These are phyloP conservation scores for Aspergillus haitiensis DNA, from an alignment of 495 filamentous ascomycete species.

Conservation along the genomic window DNA sequence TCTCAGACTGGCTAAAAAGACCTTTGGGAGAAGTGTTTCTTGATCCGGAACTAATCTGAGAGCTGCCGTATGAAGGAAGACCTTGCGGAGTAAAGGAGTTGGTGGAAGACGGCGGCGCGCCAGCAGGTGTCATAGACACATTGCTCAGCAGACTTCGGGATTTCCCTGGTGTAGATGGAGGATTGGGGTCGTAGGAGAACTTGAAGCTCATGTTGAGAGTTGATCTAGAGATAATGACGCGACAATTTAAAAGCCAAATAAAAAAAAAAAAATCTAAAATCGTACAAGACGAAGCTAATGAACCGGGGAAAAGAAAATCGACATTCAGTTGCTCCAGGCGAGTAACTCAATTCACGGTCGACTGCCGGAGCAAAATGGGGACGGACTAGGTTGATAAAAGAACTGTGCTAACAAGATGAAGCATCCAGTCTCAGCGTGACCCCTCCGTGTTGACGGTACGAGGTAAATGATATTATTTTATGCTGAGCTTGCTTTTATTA, in stretches of 20 bases:
- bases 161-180: conserved; percentile 46
- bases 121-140: conserved; percentile 76
- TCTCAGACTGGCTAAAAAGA: conserved; percentile 42
- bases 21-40: conserved; percentile 37
- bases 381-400: too few relatives aligned
- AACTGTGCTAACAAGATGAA: too few relatives aligned
- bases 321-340: background rate
- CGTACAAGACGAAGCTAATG: background rate
- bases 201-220: conserved; percentile 41
- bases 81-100: conserved; percentile 75
- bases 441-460: too few relatives aligned
- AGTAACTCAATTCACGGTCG: background rate
- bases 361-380: too few relatives aligned
- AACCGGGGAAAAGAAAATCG: conserved; percentile 8
- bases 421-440: too few relatives aligned
- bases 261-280: conserved; percentile 1
- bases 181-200: conserved; percentile 38
- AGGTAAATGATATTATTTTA: too few relatives aligned
- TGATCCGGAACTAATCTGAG: conserved; percentile 53
- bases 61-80: conserved; percentile 67
- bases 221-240: background rate
- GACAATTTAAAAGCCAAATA: background rate
- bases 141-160: conserved; percentile 45
- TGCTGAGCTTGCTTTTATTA: too few relatives aligned
- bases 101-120: conserved; percentile 66